Evolutionary conservation across 192 early-diverging fungal genomes (phyloP).

Genomic region (Entrophospora sp.): DNA sequence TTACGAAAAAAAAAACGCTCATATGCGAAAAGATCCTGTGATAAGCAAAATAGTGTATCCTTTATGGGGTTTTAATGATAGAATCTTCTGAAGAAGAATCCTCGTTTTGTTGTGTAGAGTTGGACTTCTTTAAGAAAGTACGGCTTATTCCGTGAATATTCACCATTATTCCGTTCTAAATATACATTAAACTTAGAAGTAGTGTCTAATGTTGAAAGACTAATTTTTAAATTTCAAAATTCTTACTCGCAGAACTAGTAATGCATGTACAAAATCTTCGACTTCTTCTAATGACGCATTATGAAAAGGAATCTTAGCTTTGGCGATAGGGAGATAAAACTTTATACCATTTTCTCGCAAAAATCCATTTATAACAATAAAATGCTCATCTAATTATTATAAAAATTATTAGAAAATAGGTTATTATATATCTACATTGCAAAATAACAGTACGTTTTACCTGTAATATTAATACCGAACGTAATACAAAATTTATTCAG

Average conservation of each 20-base stretch:
- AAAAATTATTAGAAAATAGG: not conserved
- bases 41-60: no score
- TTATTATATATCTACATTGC: no score
- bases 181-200: not conserved
- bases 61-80: not conserved
- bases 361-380: slow-evolving; percentile 4
- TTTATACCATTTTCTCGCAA: slow-evolving; percentile 9
- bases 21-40: no score
- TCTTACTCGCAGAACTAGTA: slow-evolving; percentile 8
- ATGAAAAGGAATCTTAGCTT: slow-evolving; percentile 6
- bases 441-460: no score
- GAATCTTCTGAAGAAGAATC: not conserved
- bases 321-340: not conserved
- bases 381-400: not conserved
- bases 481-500: not conserved
- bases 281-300: slow-evolving; percentile 1
- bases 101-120: not conserved
- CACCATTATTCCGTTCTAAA: slow-evolving; percentile 1
- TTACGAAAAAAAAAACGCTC: no score
- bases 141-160: not conserved
- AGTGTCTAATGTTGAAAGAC: not conserved
- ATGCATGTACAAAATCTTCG: slow-evolving; percentile 13
- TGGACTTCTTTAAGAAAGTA: not conserved
- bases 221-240: slow-evolving; percentile 1
- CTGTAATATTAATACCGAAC: slow-evolving; percentile 16